Evolutionary conservation across 192 early-diverging fungal species (phyloP), one percentile per base, ranked within the genome.

Genomic region (Coemansia sp.): DNA sequence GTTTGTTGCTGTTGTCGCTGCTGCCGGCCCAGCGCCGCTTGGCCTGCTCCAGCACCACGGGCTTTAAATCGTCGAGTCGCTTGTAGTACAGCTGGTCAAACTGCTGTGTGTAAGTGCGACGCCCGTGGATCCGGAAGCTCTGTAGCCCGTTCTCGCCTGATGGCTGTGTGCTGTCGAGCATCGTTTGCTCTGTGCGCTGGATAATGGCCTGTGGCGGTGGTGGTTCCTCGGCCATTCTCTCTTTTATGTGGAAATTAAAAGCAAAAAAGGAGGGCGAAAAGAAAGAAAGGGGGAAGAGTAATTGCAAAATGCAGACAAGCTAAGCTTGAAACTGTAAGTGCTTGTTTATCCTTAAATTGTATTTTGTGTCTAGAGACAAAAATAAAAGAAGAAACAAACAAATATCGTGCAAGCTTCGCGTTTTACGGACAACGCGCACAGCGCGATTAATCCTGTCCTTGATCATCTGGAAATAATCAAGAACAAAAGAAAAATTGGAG

Each of bases 61-160:
- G 86, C 12, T 91, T 81, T 63, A 94, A 87, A 55, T 78, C 67
- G 51, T 78, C 69, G 5, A 96, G 86, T 1, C 96, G 88, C 44
- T 85, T 69, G 73, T 87, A 95, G 77, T 98, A 98, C 8, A 97
- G 67, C 62, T 90, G 86, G 23, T 95, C 89, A 78, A 91, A 98
- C 70, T 98, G 94, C 57, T 91, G 89, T 30, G 78, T 83, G 81
- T 90, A 98, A 5, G 83, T 67, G 0, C 88, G 86, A 16, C 90
- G 74, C 34, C 83, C 86, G n/a, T 35, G n/a, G 35, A 59, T 59
- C 57, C 35, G 30, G 64, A 76, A 76, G 18, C 56, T 64, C 45
- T 39, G 57, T 6, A 26, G 11, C 26, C 16, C 44, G 61, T 38
- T 36, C 30, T 61, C 43, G 56, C 35, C 56, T n/a, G 55, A 6